Percentiles rank a stretch among this genome's conserved stretches.
Evolutionary conservation across 495 filamentous ascomycete genomes (phyloP).

Genomic region (Xylaria nigripes): DNA sequence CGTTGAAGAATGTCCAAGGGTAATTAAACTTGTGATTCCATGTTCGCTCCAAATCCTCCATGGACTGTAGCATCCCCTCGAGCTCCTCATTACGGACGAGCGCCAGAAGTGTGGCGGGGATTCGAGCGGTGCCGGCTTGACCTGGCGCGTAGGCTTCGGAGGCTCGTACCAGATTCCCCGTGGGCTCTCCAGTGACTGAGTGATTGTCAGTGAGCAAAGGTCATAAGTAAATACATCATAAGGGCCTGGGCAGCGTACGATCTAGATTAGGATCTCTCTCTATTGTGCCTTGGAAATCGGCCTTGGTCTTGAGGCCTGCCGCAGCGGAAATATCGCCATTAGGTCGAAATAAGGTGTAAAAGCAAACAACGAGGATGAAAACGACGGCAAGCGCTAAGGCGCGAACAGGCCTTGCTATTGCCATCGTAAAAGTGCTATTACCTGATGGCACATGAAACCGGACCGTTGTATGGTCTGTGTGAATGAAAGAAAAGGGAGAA

Average conservation of each 20-base stretch:
- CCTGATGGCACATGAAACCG: constrained; percentile 20
- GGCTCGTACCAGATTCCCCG: constrained; percentile 61
- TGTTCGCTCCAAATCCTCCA: constrained; percentile 84
- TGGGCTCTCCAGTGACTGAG: constrained; percentile 74
- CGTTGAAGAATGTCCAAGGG: constrained; percentile 99
- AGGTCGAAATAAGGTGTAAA: constrained; percentile 60
- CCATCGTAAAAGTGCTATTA: constrained; percentile 47
- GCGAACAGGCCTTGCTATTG: constrained; percentile 72
- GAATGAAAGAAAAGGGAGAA: background rate
- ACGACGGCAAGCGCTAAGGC: constrained; percentile 63
- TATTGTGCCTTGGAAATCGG: constrained; percentile 43
- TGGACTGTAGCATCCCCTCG: constrained; percentile 70
- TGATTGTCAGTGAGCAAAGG: background rate
- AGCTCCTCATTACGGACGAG: constrained; percentile 90
- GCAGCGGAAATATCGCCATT: constrained; percentile 27
- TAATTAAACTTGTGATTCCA: constrained; percentile 99
- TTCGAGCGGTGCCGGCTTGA: constrained; percentile 65
- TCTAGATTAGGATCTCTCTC: constrained; percentile 75
- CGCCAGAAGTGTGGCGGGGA: constrained; percentile 88
- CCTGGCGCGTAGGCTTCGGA: constrained; percentile 65
- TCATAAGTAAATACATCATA: background rate
- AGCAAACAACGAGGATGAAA: constrained; percentile 62
- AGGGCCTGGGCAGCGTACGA: constrained; percentile 44
- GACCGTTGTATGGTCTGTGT: background rate
- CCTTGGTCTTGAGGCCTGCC: constrained; percentile 18